Conservation (phyloP, 2,329 filamentous ascomycete species). For the Phaeosphaeriaceae sp. region DNA sequence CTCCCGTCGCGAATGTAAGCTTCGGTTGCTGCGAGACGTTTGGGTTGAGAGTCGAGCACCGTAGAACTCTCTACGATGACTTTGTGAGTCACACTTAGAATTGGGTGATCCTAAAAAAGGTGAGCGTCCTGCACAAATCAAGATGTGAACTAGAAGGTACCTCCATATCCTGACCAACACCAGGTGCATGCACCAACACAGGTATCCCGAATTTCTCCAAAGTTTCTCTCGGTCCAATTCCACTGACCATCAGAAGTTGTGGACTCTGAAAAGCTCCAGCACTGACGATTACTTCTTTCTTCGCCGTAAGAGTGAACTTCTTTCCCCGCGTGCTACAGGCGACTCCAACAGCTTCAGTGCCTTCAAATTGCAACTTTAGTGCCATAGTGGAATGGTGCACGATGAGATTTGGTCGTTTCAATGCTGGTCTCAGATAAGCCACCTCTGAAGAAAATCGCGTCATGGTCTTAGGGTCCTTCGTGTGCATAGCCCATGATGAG, state of each 20-base stretch:
- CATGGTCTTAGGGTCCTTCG: conserved; percentile 15
- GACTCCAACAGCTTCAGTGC: conserved; percentile 17
- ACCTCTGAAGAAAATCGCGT: conserved; percentile 22
- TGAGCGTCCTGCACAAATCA: background rate
- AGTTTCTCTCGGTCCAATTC: conserved; percentile 34
- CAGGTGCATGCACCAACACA: conserved; percentile 21
- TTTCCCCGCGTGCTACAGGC: conserved; percentile 13
- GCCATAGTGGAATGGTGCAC: conserved; percentile 73
- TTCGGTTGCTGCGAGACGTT: conserved; percentile 8
- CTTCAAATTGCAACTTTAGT: conserved; percentile 22
- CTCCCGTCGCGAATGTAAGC: conserved; percentile 13
- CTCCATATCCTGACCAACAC: conserved; percentile 31
- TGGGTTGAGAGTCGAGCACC: conserved; percentile 12
- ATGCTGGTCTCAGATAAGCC: conserved; percentile 18
- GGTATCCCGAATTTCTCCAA: conserved; percentile 23
- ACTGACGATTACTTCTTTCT: conserved; percentile 26
- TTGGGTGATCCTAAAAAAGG: conserved; percentile 17
- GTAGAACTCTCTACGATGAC: conserved; percentile 16
- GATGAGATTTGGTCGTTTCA: conserved; percentile 16
- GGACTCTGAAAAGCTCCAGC: conserved; percentile 40
- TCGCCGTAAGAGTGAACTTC: conserved; percentile 20
- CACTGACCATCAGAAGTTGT: conserved; percentile 46
- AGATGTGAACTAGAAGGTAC: conserved; percentile 4
- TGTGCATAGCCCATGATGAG: conserved; percentile 13
- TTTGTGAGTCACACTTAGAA: conserved; percentile 11